Evolutionary conservation across 2,329 filamentous ascomycete species (phyloP), one percentile per base, ranked within the genome.

Genomic region (Xylariaceae sp.): DNA sequence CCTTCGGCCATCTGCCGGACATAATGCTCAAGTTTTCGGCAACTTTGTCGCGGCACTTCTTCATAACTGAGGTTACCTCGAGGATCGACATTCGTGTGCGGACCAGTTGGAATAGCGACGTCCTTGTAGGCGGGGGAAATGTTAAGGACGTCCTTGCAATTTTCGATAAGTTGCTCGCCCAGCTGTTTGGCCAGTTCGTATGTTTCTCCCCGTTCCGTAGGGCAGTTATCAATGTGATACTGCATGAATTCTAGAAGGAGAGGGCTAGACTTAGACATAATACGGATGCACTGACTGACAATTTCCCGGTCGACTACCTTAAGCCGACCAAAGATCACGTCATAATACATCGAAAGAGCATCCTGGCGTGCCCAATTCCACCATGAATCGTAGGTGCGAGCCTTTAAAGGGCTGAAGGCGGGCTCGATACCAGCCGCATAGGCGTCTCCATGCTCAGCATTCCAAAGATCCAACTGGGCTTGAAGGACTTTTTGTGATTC

Each of bases 341-440:
- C 94, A 75, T 91, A 99, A 78, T 94, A 99, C 92, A 99, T 99
- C 76, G 82, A 94, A 51, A 99, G 83, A 31, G 92, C 94, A 72
- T 99, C 94, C 71, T 99, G 94, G 50, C 94, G 87, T 59, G 91
- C 94, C 94, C 94, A 99, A 73, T 99, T 99, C 94, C 94, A 99
- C 0, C 91, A 95, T 0, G 94, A 97, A 72, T 99, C 94, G 74
- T 99, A 99, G 7, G 94, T 86, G 69, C 94, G 88, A 34, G 94
- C 94, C 73, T 99, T 99, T 60, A 97, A 83, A 3, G 89, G 78
- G 68, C 88, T 95, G 75, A 99, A 99, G 26, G 91, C 86, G 8
- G 94, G 94, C 72, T 95, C 89, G 61, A 99, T 97, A 50, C 94
- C 94, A 30, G 88, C 78, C 27, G 94, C 94, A 69, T 99, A 99